Evolutionary conservation across 768 basidiomycete genomes (phyloP).

Genomic region (Piloderma croceum): DNA sequence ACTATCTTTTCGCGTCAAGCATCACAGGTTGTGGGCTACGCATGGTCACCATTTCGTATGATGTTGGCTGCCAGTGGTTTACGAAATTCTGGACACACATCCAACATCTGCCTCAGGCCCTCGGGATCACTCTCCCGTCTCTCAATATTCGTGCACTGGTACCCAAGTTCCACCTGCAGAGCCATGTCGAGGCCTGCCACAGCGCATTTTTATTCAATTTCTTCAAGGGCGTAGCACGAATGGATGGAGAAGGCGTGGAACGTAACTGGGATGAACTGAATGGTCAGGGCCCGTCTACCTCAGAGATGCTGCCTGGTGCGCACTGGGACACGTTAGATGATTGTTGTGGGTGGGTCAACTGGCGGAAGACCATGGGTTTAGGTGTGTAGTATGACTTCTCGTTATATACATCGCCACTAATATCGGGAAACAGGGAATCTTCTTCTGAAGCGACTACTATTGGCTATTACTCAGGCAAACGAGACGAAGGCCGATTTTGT

Average conservation of each 20-base stretch:
- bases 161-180: background rate
- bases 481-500: background rate
- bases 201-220: background rate
- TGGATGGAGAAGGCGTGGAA: background rate
- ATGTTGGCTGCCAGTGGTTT: constrained; percentile 1
- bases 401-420: background rate
- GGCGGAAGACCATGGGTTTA: constrained; percentile 20
- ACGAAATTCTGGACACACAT: background rate
- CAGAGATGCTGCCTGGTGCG: background rate
- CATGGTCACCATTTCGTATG: background rate
- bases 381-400: constrained; percentile 8
- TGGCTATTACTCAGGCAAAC: background rate
- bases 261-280: background rate
- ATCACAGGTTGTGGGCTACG: background rate
- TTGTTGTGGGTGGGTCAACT: constrained; percentile 20
- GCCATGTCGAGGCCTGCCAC: background rate
- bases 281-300: background rate
- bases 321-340: constrained; percentile 2
- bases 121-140: background rate
- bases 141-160: background rate
- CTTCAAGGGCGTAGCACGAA: background rate
- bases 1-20: constrained; percentile 6
- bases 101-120: background rate
- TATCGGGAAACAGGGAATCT: background rate
- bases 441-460: background rate